phyloP scores from a whole-genome alignment of 1,284 basidiomycete species.

The Trametes hirsuta region DNA sequence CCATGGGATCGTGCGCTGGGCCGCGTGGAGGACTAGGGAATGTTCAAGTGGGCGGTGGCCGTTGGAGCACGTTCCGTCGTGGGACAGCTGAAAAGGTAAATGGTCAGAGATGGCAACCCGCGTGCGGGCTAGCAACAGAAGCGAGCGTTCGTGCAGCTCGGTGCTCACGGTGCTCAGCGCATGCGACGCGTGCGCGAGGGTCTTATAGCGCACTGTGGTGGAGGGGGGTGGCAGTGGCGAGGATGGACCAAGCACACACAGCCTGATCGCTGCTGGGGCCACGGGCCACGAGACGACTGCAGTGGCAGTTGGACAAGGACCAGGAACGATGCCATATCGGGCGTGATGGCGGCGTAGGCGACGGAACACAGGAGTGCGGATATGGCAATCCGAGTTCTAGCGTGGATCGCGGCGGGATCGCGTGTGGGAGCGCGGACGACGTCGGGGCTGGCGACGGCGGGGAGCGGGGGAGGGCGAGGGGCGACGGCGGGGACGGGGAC shows the following conservation, averaged over 20 bases:
- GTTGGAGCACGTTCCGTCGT: background rate
- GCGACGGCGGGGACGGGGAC: background rate
- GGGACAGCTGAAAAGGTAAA: constrained; percentile 8
- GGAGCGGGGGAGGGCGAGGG: background rate
- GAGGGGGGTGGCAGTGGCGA: background rate
- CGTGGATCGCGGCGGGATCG: background rate
- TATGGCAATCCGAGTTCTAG: constrained; percentile 8
- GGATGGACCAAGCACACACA: background rate
- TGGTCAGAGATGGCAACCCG: constrained; percentile 13
- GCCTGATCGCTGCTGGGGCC: constrained; percentile 1
- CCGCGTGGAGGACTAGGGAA: background rate
- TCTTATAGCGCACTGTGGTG: background rate
- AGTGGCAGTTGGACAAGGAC: background rate
- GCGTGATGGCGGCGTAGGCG: constrained; percentile 23
- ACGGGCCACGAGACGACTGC: background rate
- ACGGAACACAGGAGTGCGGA: constrained; percentile 14
- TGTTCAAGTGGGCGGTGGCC: background rate
- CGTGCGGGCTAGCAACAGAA: constrained; percentile 8
- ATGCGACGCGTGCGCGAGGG: background rate
- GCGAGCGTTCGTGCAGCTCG: background rate
- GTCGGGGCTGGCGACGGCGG: background rate
- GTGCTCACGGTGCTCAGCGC: background rate
- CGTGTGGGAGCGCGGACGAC: background rate
- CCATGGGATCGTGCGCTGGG: constrained; percentile 10
- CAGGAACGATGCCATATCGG: constrained; percentile 15